Conservation (phyloP, 768 basidiomycete species). For the Boletus subparvulus region DNA sequence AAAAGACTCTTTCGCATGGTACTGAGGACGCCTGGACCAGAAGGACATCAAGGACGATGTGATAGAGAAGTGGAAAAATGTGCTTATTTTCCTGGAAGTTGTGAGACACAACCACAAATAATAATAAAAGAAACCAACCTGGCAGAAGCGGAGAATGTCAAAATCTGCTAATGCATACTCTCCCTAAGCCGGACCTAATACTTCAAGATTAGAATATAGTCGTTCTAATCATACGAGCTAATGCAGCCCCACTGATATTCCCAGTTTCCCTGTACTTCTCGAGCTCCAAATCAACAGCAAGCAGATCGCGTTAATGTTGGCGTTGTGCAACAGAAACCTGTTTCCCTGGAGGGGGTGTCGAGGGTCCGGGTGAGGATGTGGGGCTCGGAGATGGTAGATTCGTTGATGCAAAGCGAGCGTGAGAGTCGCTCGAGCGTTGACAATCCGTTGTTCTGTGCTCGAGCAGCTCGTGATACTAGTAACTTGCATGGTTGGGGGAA, state of each 20-base stretch:
- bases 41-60: no score
- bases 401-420: neutral
- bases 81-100: no score
- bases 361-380: neutral
- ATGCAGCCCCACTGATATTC: neutral
- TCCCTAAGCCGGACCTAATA: no score
- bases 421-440: neutral
- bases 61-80: no score
- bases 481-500: no score
- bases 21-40: no score
- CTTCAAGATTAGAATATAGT: no score
- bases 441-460: neutral
- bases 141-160: no score
- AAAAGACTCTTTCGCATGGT: no score
- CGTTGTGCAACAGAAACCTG: neutral
- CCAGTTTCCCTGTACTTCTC: neutral
- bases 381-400: neutral
- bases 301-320: neutral
- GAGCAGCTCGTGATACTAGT: neutral
- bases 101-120: no score
- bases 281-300: neutral
- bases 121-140: no score
- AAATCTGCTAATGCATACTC: no score
- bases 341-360: neutral
- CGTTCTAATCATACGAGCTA: neutral